Base-by-base conservation (phyloP, 345 rosid genomes). In the Turritis glabra region DNA sequence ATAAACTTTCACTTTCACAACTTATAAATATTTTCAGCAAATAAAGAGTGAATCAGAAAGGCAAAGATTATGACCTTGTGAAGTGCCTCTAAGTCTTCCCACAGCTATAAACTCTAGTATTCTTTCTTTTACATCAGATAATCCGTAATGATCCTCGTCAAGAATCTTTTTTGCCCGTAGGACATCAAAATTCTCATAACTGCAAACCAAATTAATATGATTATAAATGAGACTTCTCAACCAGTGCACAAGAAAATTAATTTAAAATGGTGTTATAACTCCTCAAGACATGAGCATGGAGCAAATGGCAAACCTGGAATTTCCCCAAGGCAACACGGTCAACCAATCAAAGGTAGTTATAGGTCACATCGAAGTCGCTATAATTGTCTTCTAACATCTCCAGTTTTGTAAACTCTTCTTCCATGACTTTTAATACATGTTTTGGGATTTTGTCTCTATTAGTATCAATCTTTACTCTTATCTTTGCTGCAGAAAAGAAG, bases 21-120 rank as follows among this genome's bases (percentile, higher is more conserved):
- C 18, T 63, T 73, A 11, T 54, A 65, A 11, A 47, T 29, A 2
- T 1, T 27, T 38, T 53, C 8, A 41, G 19, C 27, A 64, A 18
- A 29, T n/a, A 1, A 32, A 41, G 38, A 65, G 8, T 19, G 22
- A 29, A 74, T 11, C 15, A 40, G 55, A 30, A 46, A 60, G 53
- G 21, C 13, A 47, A 66, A 72, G 30, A 62, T 44, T 14, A n/a
- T 2, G 30, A 91, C 97, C 97, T 84, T 91, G 91, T 8, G 98
- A 82, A 59, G 71, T 91, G 77, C 98, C 98, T 83, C 95, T 82
- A 35, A 91, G 89, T 73, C 85, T 84, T 55, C 90, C 95, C 23
- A 94, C 98, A 55, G 98, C 98, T 29, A 94, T 91, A 61, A 90
- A 90, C 80, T 94, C 97, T 75, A 94, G 72, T 76, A 94, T 90